Evolutionary conservation across 2,329 filamentous ascomycete genomes (phyloP).

Genomic region (Ceratocystis alfenasii): DNA sequence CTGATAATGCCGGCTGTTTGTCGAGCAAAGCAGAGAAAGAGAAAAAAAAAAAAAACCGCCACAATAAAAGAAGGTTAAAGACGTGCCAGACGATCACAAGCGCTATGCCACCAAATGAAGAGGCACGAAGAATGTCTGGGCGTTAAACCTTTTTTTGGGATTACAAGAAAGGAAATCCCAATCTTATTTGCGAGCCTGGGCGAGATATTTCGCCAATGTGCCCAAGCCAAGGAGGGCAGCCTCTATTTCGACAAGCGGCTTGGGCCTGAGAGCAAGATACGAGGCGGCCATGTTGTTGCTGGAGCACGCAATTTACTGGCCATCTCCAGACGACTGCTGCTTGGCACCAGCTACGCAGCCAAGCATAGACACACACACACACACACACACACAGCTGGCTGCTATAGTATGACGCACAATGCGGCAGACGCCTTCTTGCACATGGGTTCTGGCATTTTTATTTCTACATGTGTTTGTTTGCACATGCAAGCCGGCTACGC

Average conservation of each 20-base stretch:
- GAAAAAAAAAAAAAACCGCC: background rate
- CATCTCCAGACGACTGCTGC: background rate
- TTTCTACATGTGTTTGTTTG: background rate
- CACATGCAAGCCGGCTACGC: background rate
- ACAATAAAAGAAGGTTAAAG: conserved; percentile 2
- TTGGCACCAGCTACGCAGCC: background rate
- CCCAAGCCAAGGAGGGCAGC: no score
- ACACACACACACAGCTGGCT: background rate
- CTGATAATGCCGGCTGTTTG: background rate
- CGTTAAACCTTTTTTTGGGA: background rate
- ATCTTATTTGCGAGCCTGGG: background rate
- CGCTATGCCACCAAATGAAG: background rate
- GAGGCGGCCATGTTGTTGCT: no score
- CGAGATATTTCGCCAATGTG: no score
- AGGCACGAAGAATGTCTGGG: background rate
- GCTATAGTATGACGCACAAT: background rate
- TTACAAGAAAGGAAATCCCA: no score
- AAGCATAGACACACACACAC: background rate
- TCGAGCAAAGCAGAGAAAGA: background rate
- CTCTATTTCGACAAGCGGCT: no score
- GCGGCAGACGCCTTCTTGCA: background rate
- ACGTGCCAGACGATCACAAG: background rate
- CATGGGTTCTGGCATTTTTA: background rate
- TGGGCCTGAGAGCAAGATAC: no score
- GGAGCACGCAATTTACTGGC: no score